A percentile compares a stretch with the other conserved stretches of the same genome.
phyloP scores from a whole-genome alignment of 164 flowering plant species.

The Sextonia rubra region DNA sequence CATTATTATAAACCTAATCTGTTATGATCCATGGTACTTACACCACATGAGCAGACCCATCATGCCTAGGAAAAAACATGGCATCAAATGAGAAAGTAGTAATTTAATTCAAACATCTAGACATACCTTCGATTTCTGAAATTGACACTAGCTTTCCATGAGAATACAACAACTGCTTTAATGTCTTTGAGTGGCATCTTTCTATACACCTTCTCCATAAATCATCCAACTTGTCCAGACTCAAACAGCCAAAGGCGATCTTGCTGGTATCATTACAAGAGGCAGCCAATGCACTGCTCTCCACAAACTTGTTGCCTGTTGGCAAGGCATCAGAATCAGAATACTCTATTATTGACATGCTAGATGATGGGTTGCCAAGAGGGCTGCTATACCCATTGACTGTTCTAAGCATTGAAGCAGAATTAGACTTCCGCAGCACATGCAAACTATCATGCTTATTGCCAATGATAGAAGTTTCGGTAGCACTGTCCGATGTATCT shows the following conservation, averaged over 20 bases:
- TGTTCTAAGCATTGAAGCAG: constrained; percentile 30
- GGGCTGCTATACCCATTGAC: constrained; percentile 26
- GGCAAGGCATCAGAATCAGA: constrained; percentile 21
- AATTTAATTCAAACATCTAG: neutral
- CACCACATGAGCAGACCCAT: neutral
- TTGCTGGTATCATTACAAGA: constrained; percentile 28
- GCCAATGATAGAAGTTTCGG: constrained; percentile 34
- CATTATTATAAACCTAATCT: too few species aligned
- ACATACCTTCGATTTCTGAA: constrained; percentile 69
- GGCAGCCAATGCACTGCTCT: constrained; percentile 28
- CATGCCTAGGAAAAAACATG: neutral
- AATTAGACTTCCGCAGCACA: constrained; percentile 29
- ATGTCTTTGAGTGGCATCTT: constrained; percentile 84
- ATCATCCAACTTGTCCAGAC: constrained; percentile 46
- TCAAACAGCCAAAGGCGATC: constrained; percentile 24
- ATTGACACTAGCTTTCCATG: constrained; percentile 82
- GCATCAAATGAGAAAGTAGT: neutral
- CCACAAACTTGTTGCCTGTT: constrained; percentile 22
- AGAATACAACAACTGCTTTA: constrained; percentile 62
- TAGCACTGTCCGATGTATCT: constrained; percentile 49
- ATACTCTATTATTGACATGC: constrained; percentile 22
- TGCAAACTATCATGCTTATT: constrained; percentile 32
- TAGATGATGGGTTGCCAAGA: constrained; percentile 22
- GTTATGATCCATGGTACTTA: neutral
- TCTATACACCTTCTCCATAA: constrained; percentile 77